These are phyloP conservation scores for Penicillium diatomitis DNA, from an alignment of 495 filamentous ascomycete genomes.

Conservation along the genomic window DNA sequence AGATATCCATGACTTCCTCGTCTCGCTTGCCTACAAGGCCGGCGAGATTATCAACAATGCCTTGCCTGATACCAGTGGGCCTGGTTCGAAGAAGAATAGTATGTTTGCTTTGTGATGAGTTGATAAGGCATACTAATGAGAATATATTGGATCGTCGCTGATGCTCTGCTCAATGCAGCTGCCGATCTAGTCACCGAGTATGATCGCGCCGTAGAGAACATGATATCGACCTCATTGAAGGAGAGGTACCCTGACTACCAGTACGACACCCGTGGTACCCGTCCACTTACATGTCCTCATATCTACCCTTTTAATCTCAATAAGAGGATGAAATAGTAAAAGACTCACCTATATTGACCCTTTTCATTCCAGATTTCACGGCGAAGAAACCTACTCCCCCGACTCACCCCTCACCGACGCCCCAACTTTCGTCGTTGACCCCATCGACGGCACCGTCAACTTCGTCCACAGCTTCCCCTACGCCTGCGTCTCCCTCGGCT, in stretches of 20 bases:
- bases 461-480: conserved; percentile 77
- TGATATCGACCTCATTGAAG: conserved; percentile 56
- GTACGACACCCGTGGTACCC: conserved; percentile 15
- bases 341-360: background rate
- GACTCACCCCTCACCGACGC: conserved; percentile 51
- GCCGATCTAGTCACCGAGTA: conserved; percentile 84
- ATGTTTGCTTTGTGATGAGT: conserved; percentile 6
- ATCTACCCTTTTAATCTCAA: background rate
- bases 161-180: conserved; percentile 32
- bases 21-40: conserved; percentile 65
- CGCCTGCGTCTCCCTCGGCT: conserved; percentile 74
- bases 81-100: conserved; percentile 84
- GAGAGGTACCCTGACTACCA: conserved; percentile 57
- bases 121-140: too few species aligned
- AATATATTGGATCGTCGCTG: background rate
- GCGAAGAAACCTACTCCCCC: conserved; percentile 77
- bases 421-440: conserved; percentile 84
- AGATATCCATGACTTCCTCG: conserved; percentile 71
- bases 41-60: conserved; percentile 75
- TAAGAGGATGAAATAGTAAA: too few species aligned
- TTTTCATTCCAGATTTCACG: conserved; percentile 48
- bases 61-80: conserved; percentile 51
- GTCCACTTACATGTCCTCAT: background rate
- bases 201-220: conserved; percentile 70
- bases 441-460: conserved; percentile 85